Conservation (phyloP, 257 asterid species). For the Ballota nigra region DNA sequence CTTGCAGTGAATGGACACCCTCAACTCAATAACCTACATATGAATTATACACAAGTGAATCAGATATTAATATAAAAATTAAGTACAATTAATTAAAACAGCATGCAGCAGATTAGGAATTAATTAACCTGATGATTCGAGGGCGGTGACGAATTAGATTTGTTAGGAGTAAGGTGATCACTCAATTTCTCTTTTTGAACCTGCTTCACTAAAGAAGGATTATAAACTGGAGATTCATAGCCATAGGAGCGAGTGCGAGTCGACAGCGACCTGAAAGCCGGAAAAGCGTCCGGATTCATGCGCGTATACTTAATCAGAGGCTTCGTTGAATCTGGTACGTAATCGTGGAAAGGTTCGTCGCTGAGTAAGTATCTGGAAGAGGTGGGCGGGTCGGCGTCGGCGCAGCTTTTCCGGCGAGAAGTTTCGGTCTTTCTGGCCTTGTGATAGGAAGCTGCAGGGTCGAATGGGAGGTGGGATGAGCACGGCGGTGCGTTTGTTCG, state of each 20-base stretch:
- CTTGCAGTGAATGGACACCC: conserved; percentile 93
- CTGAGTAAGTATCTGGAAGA: conserved; percentile 50
- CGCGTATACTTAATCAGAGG: conserved; percentile 22
- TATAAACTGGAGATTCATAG: conserved; percentile 37
- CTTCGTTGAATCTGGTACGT: conserved; percentile 25
- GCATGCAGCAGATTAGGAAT: neutral
- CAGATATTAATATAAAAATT: neutral
- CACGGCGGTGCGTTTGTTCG: conserved; percentile 42
- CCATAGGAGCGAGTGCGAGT: conserved; percentile 12
- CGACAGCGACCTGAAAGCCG: conserved; percentile 46
- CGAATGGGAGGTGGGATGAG: conserved; percentile 58
- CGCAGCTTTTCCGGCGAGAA: conserved; percentile 65
- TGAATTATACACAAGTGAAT: neutral
- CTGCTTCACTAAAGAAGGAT: conserved; percentile 16
- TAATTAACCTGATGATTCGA: conserved; percentile 36
- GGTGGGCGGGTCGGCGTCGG: conserved; percentile 46
- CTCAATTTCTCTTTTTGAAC: conserved; percentile 8
- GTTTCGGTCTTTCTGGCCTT: conserved; percentile 33
- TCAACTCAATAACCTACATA: conserved; percentile 73
- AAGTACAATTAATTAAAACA: too few relatives aligned
- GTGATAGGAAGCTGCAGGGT: conserved; percentile 45
- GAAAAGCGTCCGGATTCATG: conserved; percentile 18
- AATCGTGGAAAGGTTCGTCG: conserved; percentile 41
- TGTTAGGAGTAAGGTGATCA: conserved; percentile 35
- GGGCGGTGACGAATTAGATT: conserved; percentile 30